Base-by-base conservation (phyloP, 169 alveolate species). In the Cardiosporidium cionae region DNA sequence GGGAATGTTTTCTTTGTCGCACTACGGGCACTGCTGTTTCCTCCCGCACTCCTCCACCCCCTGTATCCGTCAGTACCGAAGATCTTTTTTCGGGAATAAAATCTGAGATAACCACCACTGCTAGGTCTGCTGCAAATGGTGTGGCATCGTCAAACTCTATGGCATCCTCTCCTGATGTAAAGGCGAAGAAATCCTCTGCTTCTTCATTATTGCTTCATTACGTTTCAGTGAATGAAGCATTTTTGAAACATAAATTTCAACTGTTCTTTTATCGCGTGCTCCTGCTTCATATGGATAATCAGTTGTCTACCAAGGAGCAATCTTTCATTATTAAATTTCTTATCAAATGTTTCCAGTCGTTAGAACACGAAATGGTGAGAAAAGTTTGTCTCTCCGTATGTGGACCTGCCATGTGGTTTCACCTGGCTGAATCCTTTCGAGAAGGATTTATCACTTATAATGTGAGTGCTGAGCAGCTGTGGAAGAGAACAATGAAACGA, bases 381-480 rank as follows among this genome's bases (percentile, higher is more conserved):
- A 34, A 63, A 32, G 66, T 32, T 27, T 33, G 74, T 4, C 81
- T 74, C 33, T 34, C 81, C 0, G 70, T 74, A 6, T 74, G 81
- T 34, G 68, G 75, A 32, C 63, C 81, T 6, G 4, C 52, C 25
- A 6, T 33, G 65, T 74, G 72, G 74, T 25, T 22, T 22, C 36
- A 34, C 5, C 75, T 66, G 32, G 9, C 81, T 3, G 35, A 69
- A 53, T 5, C 16, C 9, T 33, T 28, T 37, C 67, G n/a, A 25
- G 67, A 65, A 22, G 54, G 28, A 70, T 66, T 74, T 9, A 63
- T 74, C 37, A 31, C 36, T 25, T 7, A 35, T 22, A 65, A 65
- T 53, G 66, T 65, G 32, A 64, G 73, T 2, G 68, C 72, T 1
- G 65, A 34, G 35, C 74, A 31, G 35, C 68, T 74, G 27, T 74